Base-by-base conservation (phyloP, 257 asterid species). In the Echites panduratus region DNA sequence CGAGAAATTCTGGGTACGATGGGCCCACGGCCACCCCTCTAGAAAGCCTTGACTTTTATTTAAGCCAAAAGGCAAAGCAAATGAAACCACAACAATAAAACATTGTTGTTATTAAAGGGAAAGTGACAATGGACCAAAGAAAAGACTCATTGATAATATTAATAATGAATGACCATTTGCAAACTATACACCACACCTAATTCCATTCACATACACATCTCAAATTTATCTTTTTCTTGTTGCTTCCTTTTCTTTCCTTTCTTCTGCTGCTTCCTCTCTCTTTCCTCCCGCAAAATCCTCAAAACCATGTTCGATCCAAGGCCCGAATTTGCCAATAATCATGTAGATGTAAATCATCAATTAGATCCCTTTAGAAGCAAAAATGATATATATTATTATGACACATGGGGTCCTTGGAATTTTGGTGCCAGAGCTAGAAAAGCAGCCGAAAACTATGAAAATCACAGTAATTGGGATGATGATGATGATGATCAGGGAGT, bases 241-340 rank as follows among this genome's bases (percentile, higher is more conserved):
- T 32, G 14, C 10, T 66, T 35, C 41, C 59, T n/a, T 52, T 63
- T 22, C 22, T 17, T 20, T 16, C 9, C 49, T 62, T n/a, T 58
- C 54, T 69, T 27, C 53, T 71, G 58, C 75, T 64, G 62, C 48
- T 22, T 24, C 56, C 13, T 26, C 11, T 49, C 14, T 5, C 73
- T 70, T 32, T 62, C 69, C 70, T 41, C 47, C 74, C 71, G 9
- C 77, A 79, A 80, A 75, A 68, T 48, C 59, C 41, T 69, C 57
- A 32, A 47, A 43, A 61, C 79, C 84, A 92, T 92, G 97, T 77
- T 72, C 19, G 83, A 82, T 82, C 86, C 85, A 79, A 79, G 53
- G 77, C 62, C 77, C 19, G 77, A 83, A 59, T 26, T 52, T 43
- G 7, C 65, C 16, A 10, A 49, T n/a, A 75, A 48, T 64, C 79